Percentiles rank a stretch among this genome's conserved stretches.
Conservation (phyloP, 1,284 basidiomycete species). For the Rhodofomes roseus region DNA sequence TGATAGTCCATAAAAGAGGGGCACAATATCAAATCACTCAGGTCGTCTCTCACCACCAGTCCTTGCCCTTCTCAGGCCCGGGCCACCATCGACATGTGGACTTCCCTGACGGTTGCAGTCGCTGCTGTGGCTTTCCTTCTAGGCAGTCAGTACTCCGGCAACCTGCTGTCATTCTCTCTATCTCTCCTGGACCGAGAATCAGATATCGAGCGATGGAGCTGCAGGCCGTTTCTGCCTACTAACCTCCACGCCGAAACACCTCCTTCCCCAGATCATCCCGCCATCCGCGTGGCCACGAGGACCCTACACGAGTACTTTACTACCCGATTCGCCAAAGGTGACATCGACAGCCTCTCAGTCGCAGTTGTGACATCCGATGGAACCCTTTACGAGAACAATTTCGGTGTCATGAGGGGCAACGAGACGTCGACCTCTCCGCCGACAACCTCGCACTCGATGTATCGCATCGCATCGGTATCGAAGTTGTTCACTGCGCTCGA, state of each 20-base stretch:
- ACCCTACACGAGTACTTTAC: conserved; percentile 5
- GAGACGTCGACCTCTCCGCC: conserved; percentile 9
- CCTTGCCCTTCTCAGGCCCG: too few species aligned
- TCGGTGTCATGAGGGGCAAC: conserved; percentile 14
- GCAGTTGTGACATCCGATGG: conserved; percentile 11
- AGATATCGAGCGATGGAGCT: conserved; percentile 8
- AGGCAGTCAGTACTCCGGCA: background rate
- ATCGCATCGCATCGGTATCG: conserved; percentile 38
- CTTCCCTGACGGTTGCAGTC: background rate
- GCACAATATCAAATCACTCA: too few species aligned
- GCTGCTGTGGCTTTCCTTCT: background rate
- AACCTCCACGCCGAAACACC: conserved; percentile 11
- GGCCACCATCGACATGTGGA: background rate
- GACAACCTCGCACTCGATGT: conserved; percentile 11
- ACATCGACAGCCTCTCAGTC: conserved; percentile 16
- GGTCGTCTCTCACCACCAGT: too few species aligned
- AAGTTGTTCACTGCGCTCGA: conserved; percentile 47
- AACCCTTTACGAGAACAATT: conserved; percentile 11
- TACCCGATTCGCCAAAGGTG: conserved; percentile 5
- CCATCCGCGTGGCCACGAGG: conserved; percentile 1
- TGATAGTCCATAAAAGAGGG: too few species aligned
- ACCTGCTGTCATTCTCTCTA: background rate
- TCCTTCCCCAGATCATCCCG: background rate
- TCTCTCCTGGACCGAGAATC: background rate
- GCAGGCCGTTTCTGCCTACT: conserved; percentile 10